Conservation (phyloP, 768 basidiomycete species). For the Mycena vitilis region DNA sequence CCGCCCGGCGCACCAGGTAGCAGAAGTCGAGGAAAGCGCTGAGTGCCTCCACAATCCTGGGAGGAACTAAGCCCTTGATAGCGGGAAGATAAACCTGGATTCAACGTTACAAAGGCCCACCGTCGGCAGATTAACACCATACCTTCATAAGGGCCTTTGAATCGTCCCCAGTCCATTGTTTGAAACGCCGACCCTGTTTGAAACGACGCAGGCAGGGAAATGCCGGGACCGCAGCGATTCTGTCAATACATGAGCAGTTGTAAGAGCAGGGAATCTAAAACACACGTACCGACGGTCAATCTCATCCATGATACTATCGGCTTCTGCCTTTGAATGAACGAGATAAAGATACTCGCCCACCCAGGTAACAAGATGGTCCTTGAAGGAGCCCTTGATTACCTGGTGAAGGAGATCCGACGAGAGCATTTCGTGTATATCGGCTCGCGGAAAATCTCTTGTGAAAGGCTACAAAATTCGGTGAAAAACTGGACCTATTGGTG, state of each 20-base stretch:
- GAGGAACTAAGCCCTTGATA: slow-evolving; percentile 33
- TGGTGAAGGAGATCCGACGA: slow-evolving; percentile 45
- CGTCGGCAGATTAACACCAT: no score
- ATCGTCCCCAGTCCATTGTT: slow-evolving; percentile 44
- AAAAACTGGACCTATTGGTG: neutral
- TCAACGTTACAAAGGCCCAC: no score
- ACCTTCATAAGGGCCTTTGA: slow-evolving; percentile 46
- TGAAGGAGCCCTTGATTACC: slow-evolving; percentile 41
- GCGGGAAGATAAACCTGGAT: slow-evolving; percentile 38
- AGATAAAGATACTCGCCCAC: slow-evolving; percentile 41
- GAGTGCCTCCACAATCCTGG: slow-evolving; percentile 30
- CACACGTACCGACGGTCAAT: slow-evolving; percentile 48
- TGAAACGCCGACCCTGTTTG: slow-evolving; percentile 36
- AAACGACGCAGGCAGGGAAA: slow-evolving; percentile 37
- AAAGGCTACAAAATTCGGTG: slow-evolving; percentile 35
- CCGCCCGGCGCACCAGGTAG: slow-evolving; percentile 35
- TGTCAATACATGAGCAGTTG: slow-evolving; percentile 12
- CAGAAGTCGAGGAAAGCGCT: slow-evolving; percentile 40
- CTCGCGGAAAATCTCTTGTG: slow-evolving; percentile 38
- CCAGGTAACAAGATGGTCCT: slow-evolving; percentile 48
- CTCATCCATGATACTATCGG: slow-evolving; percentile 44
- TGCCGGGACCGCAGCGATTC: slow-evolving; percentile 28
- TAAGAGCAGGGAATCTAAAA: neutral
- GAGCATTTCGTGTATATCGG: slow-evolving; percentile 45
- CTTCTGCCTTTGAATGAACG: slow-evolving; percentile 19